Percentiles rank a stretch among this genome's conserved stretches.
These are phyloP conservation scores for Mycena maculata DNA, from an alignment of 768 basidiomycete genomes.

Conservation along the genomic window DNA sequence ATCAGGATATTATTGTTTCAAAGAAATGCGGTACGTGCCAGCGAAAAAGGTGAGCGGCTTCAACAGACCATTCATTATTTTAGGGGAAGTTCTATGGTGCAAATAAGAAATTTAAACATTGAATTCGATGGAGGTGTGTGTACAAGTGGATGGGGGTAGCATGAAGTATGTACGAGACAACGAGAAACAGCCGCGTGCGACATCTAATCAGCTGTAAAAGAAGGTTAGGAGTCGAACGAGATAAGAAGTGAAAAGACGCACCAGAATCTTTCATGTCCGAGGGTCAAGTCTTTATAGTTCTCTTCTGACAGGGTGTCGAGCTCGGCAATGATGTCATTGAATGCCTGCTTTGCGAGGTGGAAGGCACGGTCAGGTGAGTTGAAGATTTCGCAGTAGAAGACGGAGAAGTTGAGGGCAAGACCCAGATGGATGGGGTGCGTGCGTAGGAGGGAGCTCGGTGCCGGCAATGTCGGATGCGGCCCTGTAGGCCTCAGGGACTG, in stretches of 20 bases:
- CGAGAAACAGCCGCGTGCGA: conserved; percentile 33
- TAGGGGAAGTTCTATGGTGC: conserved; percentile 17
- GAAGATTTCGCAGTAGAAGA: conserved; percentile 99
- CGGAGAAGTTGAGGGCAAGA: conserved; percentile 98
- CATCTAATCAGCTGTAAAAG: conserved; percentile 64
- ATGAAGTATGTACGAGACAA: conserved; percentile 41
- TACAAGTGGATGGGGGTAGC: conserved; percentile 44
- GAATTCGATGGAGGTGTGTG: conserved; percentile 18
- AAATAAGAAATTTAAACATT: conserved; percentile 33
- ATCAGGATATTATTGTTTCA: conserved; percentile 1
- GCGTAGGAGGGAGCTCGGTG: no score
- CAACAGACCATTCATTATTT: conserved; percentile 44
- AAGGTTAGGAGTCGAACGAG: conserved; percentile 26
- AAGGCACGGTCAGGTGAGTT: conserved; percentile 99
- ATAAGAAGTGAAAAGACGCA: conserved; percentile 52
- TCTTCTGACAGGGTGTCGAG: conserved; percentile 99
- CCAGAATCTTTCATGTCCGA: conserved; percentile 96
- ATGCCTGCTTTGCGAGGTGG: conserved; percentile 98
- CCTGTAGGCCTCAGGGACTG: conserved; percentile 97
- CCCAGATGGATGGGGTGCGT: conserved; percentile 98
- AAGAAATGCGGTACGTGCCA: conserved; percentile 56
- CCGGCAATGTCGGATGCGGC: conserved; percentile 97
- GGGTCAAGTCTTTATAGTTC: conserved; percentile 98
- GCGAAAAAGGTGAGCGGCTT: conserved; percentile 88
- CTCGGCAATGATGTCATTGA: conserved; percentile 98